Base-by-base conservation (phyloP, 768 basidiomycete genomes). In the Rubroboletus pulcherrimus region DNA sequence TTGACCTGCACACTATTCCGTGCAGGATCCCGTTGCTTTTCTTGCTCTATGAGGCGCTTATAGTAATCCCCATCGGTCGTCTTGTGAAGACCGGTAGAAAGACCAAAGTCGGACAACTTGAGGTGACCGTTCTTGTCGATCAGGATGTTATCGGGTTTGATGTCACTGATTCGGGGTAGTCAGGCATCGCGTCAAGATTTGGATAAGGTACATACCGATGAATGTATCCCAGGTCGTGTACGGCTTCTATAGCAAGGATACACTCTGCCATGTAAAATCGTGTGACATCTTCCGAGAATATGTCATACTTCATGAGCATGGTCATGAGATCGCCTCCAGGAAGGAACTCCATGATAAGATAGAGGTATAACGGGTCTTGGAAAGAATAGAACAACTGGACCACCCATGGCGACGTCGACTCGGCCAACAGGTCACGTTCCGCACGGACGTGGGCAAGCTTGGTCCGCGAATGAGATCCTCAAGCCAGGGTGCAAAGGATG, bases 211-310 rank as follows among this genome's bases (percentile, higher is more conserved):
- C 87, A 48, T 57, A 93, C 95, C 95, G 89, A 72, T 99, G 96
- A 62, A 99, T 98, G 72, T 98, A 98, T 10, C 97, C 96, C n/a
- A 98, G 82, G 63, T 91, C 91, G 72, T 99, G 96, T 2, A 99
- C 95, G 2, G 95, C 97, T 70, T 99, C 95, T 56, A 99, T 97
- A 19, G 96, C 96, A 29, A 98, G 80, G 57, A 98, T 92, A 70
- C 94, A 97, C 73, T 99, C 96, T 26, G 96, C 96, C 85, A 99
- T 97, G 73, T 99, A 99, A 75, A 99, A 98, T 55, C 96, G 87
- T 31, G 93, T 95, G 37, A 98, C 96, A 68, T 98, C 96, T 73
- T 98, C 97, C 7, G 92, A 93, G 76, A 98, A 98, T 8, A 96
- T 90, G 71, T 98, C 96, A 73, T 99, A 98, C 74, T 98, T 98